phyloP scores from a whole-genome alignment of 2,329 filamentous ascomycete species.

The Acrocalymma vagum region DNA sequence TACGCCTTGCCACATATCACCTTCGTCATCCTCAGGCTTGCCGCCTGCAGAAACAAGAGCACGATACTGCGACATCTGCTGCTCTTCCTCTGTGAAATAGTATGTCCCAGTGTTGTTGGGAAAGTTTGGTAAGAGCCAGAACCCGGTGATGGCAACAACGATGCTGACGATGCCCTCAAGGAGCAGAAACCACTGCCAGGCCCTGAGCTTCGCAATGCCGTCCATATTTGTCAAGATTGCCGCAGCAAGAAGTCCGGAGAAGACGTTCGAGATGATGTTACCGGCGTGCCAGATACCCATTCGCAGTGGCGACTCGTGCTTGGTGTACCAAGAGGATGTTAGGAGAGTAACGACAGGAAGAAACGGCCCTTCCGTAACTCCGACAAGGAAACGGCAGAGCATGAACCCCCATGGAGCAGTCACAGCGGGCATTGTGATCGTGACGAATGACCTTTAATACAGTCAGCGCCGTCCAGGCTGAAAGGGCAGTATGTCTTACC shows the following conservation, averaged over 20 bases:
- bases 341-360: slow-evolving; percentile 48
- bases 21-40: slow-evolving; percentile 48
- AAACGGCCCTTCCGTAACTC: slow-evolving; percentile 50
- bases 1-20: slow-evolving; percentile 47
- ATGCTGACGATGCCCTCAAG: slow-evolving; percentile 65
- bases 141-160: slow-evolving; percentile 43
- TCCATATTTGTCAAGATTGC: slow-evolving; percentile 58
- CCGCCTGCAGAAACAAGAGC: slow-evolving; percentile 30
- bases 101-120: slow-evolving; percentile 20
- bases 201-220: slow-evolving; percentile 44
- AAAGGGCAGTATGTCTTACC: no score
- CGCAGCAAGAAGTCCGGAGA: slow-evolving; percentile 56
- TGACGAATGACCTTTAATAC: no score
- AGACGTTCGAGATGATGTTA: slow-evolving; percentile 55
- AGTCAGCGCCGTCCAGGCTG: no score
- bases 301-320: slow-evolving; percentile 52
- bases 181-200: slow-evolving; percentile 57
- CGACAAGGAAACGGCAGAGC: slow-evolving; percentile 48
- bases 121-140: slow-evolving; percentile 46
- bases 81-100: slow-evolving; percentile 21
- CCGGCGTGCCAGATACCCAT: slow-evolving; percentile 59
- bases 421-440: slow-evolving; percentile 54
- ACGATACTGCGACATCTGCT: slow-evolving; percentile 32
- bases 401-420: slow-evolving; percentile 41
- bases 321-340: slow-evolving; percentile 58